Base-by-base conservation (phyloP, 1,139 yeast species). In the Pichia sp. region DNA sequence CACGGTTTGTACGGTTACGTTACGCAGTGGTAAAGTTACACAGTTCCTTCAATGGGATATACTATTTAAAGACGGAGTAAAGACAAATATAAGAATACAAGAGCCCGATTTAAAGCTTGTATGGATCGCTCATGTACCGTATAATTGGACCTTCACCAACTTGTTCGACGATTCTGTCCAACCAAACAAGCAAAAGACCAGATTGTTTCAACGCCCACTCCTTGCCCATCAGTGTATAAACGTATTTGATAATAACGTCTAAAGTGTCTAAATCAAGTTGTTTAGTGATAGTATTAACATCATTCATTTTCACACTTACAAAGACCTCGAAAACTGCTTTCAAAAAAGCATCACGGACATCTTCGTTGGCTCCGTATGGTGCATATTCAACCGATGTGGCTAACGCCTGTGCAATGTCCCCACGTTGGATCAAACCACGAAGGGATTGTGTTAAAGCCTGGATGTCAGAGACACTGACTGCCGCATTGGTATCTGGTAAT, bases 91-190 rank as follows among this genome's bases (percentile, higher is more conserved):
- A 34, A 18, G 11, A 5, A 9, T 19, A 16, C 26, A 34, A 20
- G 20, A 21, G 27, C 16, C 31, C 11, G 11, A 21, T 15, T 30
- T 20, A 29, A n/a, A 29, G n/a, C 18, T 43, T 53, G 29, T 48
- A 46, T 22, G 52, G 52, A 42, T 89, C 97, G 37, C 88, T 76
- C 65, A 88, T 71, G 62, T 77, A 87, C 54, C 96, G 78, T 38
- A 85, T 84, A 53, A 91, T 82, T 32, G 95, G 85, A 10, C 95
- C 96, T 59, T 84, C 79, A 15, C 97, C 97, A 13, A 89, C 77
- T 33, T 76, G 65, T 49, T 83, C 94, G 31, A 86, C 80, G 21
- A 93, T 76, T 64, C 87, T 88, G 55, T 91, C 97, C 59, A 83
- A 87, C 98, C 98, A 93, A 30, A 80, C 74, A 56, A 93, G 75